Evolutionary conservation across 2,329 filamentous ascomycete genomes (phyloP).

Genomic region (Aaosphaeria pasadenensis): DNA sequence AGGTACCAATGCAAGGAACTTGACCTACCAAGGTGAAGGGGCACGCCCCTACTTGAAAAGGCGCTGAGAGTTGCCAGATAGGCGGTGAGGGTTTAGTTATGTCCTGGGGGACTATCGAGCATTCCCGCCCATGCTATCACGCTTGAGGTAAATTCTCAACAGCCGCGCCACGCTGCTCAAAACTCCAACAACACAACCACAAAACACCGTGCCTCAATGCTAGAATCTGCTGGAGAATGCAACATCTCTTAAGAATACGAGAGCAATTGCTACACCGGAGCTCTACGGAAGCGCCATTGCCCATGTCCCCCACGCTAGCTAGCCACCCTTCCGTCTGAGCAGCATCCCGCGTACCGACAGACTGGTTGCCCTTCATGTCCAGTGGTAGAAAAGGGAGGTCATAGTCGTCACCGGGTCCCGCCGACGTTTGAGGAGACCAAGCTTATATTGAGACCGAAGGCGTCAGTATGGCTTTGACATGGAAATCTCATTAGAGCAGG

Average conservation of each 20-base stretch:
- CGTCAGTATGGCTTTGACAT: too few species aligned
- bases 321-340: conserved; percentile 3
- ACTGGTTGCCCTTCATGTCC: conserved; percentile 2
- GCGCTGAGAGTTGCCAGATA: conserved; percentile 4
- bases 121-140: too few species aligned
- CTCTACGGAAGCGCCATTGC: conserved; percentile 1
- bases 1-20: conserved; percentile 8
- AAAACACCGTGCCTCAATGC: too few species aligned
- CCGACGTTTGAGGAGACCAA: too few species aligned
- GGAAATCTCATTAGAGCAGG: too few species aligned
- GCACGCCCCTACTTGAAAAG: conserved; percentile 2
- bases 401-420: background rate
- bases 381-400: conserved; percentile 1
- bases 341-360: conserved; percentile 6
- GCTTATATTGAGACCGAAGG: too few species aligned
- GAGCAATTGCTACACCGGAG: background rate
- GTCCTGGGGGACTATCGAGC: too few species aligned
- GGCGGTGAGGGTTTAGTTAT: conserved; percentile 8
- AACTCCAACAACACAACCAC: too few species aligned
- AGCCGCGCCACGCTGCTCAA: too few species aligned
- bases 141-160: too few species aligned
- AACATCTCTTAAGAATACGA: background rate
- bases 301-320: conserved; percentile 1
- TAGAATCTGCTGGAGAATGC: too few species aligned
- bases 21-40: conserved; percentile 2